phyloP scores from a whole-genome alignment of 2,329 filamentous ascomycete species.

The Penicillium decumbens region DNA sequence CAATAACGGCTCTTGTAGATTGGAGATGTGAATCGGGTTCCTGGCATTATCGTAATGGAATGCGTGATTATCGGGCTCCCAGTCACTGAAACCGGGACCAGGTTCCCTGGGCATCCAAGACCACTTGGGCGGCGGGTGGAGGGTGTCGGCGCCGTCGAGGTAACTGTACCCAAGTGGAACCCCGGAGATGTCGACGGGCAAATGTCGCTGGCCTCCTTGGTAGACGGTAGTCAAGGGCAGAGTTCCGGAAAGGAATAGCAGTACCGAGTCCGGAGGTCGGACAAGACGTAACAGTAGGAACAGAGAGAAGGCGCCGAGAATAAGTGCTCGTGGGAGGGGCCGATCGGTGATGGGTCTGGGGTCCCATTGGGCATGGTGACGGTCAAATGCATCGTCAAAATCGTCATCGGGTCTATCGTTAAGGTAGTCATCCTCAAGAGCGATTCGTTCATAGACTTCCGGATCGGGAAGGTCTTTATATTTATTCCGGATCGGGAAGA shows the following conservation, averaged over 20 bases:
- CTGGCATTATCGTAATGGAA: conserved; percentile 11
- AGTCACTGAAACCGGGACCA: conserved; percentile 27
- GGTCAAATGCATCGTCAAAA: conserved; percentile 1
- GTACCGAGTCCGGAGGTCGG: conserved; percentile 15
- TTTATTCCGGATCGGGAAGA: conserved; percentile 1
- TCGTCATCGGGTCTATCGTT: conserved; percentile 13
- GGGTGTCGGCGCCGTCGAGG: conserved; percentile 12
- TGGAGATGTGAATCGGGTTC: conserved; percentile 13
- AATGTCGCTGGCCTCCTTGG: conserved; percentile 7
- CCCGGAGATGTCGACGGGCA: conserved; percentile 2
- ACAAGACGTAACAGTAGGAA: conserved; percentile 9
- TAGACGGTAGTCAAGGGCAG: conserved; percentile 18
- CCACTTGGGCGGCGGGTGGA: conserved; percentile 11
- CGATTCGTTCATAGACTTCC: conserved; percentile 16
- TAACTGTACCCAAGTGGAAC: conserved; percentile 13
- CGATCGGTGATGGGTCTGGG: conserved; percentile 2
- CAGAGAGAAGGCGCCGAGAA: conserved; percentile 6
- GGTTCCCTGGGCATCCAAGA: conserved; percentile 25
- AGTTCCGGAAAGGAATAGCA: conserved; percentile 17
- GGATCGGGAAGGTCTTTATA: conserved; percentile 11
- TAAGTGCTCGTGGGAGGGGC: conserved; percentile 4
- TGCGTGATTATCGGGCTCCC: conserved; percentile 1
- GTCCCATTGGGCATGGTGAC: neutral
- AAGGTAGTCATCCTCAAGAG: conserved; percentile 16
- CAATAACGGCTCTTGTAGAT: conserved; percentile 14